Conservation (phyloP, 2,329 filamentous ascomycete genomes). For the Aspergillus sp. region DNA sequence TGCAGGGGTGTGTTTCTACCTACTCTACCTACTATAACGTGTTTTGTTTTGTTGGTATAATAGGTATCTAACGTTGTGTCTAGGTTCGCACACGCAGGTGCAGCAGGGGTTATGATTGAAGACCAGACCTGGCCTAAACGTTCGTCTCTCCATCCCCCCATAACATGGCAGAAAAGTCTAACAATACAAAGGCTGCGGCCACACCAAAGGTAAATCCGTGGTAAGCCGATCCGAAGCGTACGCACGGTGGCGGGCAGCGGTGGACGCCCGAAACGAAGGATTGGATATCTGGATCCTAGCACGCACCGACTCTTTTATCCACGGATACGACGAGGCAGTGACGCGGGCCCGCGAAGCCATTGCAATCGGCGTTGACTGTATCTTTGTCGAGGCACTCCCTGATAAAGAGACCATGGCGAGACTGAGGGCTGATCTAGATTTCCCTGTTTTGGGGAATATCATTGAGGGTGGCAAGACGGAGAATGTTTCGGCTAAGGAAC, state of each 20-base stretch:
- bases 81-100: slow-evolving; percentile 41
- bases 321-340: slow-evolving; percentile 47
- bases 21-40: too few species aligned
- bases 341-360: slow-evolving; percentile 42
- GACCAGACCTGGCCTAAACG: slow-evolving; percentile 53
- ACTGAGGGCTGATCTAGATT: slow-evolving; percentile 37
- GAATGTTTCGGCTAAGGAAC: slow-evolving; percentile 40
- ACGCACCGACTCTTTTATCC: slow-evolving; percentile 43
- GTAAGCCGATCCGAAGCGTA: slow-evolving; percentile 48
- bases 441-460: slow-evolving; percentile 46
- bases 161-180: not conserved
- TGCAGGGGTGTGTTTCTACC: slow-evolving; percentile 29
- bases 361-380: slow-evolving; percentile 45
- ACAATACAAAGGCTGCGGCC: slow-evolving; percentile 38
- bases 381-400: slow-evolving; percentile 48
- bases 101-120: slow-evolving; percentile 45
- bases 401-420: slow-evolving; percentile 41
- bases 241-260: slow-evolving; percentile 48
- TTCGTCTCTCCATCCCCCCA: slow-evolving; percentile 20
- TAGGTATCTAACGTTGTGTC: too few species aligned
- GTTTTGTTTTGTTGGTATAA: too few species aligned
- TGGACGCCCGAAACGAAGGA: slow-evolving; percentile 47
- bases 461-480: slow-evolving; percentile 46
- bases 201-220: slow-evolving; percentile 49
- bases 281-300: slow-evolving; percentile 49